Evolutionary conservation across 331 rosid species (phyloP), one percentile per base, ranked within the genome.

Genomic region (Arachis monticola): DNA sequence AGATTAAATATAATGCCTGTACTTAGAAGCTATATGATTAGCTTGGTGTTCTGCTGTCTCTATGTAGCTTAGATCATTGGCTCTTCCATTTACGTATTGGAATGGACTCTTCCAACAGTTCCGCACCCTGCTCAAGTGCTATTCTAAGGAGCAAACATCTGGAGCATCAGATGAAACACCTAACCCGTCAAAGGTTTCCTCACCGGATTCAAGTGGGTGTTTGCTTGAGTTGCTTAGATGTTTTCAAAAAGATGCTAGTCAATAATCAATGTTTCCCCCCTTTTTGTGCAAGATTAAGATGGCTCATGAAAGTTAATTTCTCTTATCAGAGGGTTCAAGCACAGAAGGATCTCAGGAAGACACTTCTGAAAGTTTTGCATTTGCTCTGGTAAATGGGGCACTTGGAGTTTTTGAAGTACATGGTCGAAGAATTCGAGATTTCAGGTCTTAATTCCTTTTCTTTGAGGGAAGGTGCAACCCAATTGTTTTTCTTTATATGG

Each of bases 71-170:
- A 95, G 99, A 84, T 95, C 99, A 70, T 79, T 95, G 86, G 99
- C 99, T 67, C 99, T 95, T 90, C 99, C 99, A 74, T 95, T 95
- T 88, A 95, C 97, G 99, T 95, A 67, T 77, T 95, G 93, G 99
- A 95, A 73, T 95, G 99, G 99, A 95, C 97, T 45, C 97, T 95
- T 75, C 99, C 99, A 67, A 81, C 99, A 67, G 93, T 90, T 80
- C 92, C 96, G 31, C 86, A 86, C 45, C 92, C 97, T 67, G 77
- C 27, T 77, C 91, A 78, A 86, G 64, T 81, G 84, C 76, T 62
- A 80, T 60, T 70, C 93, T 42, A 77, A 77, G 69, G 90, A 85
- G 64, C 82, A 73, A 41, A 73, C 88, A 72, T 52, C 83, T 61
- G 82, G 69, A 75, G 83, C 70, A 74, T 67, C 82, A 35, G 91